Evolutionary conservation across 192 early-diverging fungal species (phyloP).

Genomic region (Umbelopsis ramanniana): DNA sequence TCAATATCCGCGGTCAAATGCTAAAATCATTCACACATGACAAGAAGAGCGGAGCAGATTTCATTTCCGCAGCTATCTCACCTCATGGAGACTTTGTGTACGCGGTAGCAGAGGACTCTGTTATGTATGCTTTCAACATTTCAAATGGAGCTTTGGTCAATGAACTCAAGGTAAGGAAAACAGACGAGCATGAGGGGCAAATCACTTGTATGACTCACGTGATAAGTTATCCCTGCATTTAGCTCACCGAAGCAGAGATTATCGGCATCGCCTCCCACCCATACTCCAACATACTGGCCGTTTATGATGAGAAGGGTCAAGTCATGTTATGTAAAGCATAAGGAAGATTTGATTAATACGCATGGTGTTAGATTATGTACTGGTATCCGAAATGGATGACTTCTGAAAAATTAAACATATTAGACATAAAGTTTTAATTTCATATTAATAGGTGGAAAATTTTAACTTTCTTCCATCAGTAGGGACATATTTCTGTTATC

Average conservation of each 20-base stretch:
- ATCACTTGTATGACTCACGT: background rate
- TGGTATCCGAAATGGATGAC: no score
- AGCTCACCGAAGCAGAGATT: conserved; percentile 70
- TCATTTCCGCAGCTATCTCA: conserved; percentile 63
- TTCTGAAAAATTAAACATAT: no score
- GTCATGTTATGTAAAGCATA: conserved; percentile 65
- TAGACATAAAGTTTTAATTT: no score
- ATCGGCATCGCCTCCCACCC: conserved; percentile 85
- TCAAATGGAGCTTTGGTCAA: conserved; percentile 59
- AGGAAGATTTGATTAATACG: background rate
- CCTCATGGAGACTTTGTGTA: conserved; percentile 86
- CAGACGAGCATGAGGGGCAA: no score
- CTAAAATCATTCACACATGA: conserved; percentile 53
- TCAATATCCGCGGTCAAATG: conserved; percentile 67
- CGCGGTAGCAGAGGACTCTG: conserved; percentile 71
- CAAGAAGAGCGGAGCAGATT: conserved; percentile 51
- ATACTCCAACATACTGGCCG: conserved; percentile 76
- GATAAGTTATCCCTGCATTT: background rate
- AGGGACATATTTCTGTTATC: no score
- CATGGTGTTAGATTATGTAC: background rate
- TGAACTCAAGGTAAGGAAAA: conserved; percentile 46
- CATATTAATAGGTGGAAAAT: no score
- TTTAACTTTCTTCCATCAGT: no score
- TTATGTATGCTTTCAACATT: conserved; percentile 69
- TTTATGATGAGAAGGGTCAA: conserved; percentile 69